Percentiles rank a stretch among this genome's conserved stretches.
These are phyloP conservation scores for Cordyceps fumosorosea DNA, from an alignment of 2,329 filamentous ascomycete species.

Conservation along the genomic window DNA sequence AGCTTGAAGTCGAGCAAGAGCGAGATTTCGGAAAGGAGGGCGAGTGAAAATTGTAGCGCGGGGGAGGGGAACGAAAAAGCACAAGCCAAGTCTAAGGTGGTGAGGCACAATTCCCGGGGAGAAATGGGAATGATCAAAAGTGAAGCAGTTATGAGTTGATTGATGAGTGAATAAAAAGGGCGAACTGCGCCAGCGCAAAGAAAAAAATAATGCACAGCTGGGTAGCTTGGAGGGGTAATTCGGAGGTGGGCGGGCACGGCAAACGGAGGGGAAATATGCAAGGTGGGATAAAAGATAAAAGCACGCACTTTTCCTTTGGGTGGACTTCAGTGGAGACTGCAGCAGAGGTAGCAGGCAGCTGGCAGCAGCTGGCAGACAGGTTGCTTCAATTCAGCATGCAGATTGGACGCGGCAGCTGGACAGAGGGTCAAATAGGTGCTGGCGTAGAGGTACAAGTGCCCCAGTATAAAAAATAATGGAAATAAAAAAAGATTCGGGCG, in stretches of 20 bases:
- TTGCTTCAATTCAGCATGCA: neutral
- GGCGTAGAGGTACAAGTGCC: neutral
- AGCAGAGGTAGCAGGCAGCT: neutral
- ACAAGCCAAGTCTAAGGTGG: slow-evolving; percentile 4
- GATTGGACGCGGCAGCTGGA: neutral
- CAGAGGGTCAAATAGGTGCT: neutral
- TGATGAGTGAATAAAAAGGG: slow-evolving; percentile 9
- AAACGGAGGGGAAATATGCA: neutral
- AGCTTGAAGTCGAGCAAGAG: neutral
- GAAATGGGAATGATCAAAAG: neutral
- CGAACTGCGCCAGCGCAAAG: neutral
- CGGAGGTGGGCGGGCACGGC: neutral
- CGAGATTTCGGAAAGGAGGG: neutral
- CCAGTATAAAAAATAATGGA: neutral
- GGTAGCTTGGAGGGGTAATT: slow-evolving; percentile 4
- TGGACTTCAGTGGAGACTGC: neutral
- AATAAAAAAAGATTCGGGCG: neutral
- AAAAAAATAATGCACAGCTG: neutral
- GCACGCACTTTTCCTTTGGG: slow-evolving; percentile 1
- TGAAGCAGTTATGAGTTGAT: slow-evolving; percentile 7
- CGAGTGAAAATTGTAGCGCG: neutral
- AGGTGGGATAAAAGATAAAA: slow-evolving; percentile 1
- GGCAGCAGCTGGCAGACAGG: neutral
- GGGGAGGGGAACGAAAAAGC: neutral
- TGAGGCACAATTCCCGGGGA: slow-evolving; percentile 1